Evolutionary conservation across 2,329 filamentous ascomycete species (phyloP), one percentile per base, ranked within the genome.

Genomic region (Calonectria fujianensis): DNA sequence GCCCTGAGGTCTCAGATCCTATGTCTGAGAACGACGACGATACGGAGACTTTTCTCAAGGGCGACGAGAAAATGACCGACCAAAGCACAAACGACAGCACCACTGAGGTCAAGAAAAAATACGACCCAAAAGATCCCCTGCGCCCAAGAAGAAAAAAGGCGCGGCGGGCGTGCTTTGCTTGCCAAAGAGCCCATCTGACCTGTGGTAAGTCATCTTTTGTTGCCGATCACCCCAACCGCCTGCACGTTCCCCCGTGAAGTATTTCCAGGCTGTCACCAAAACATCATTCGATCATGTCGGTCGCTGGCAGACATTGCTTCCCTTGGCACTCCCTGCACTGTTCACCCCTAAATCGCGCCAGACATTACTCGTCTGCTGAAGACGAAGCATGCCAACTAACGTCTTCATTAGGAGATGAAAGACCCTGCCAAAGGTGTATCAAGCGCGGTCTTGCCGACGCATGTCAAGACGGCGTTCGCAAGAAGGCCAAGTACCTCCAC

Each of bases 401-500:
- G 61, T 70, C 71, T 78, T 77, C 71, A 39, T 61, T 69, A 98
- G 97, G 96, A 82, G 97, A 99, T 84, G 96, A 99, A 85, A 91
- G 97, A 80, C 97, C 97, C 69, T 99, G 97, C 84, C 92, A 96
- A 82, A 91, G 97, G 82, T 99, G 97, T 85, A 95, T 98, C 80
- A 98, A 98, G 86, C 94, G 97, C 80, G 95, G 95, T 59, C 91
- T 98, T 29, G 94, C 96, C 81, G 96, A 98, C 84, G 92, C 92
- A 75, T 99, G 97, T 83, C 96, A 98, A 85, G 97, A 99, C 83
- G 97, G 97, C 69, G 96, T 98, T 67, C 94, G 97, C 77, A 99
- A 99, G 86, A 99, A 98, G 90, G 97, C 97, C 68, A 99, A 99
- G 85, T 99, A 99, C 85, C 94, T 99, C 72, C 96, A 98, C 83